Evolutionary conservation across 805 yeast species (phyloP).

Genomic region (Lachancea nothofagi): DNA sequence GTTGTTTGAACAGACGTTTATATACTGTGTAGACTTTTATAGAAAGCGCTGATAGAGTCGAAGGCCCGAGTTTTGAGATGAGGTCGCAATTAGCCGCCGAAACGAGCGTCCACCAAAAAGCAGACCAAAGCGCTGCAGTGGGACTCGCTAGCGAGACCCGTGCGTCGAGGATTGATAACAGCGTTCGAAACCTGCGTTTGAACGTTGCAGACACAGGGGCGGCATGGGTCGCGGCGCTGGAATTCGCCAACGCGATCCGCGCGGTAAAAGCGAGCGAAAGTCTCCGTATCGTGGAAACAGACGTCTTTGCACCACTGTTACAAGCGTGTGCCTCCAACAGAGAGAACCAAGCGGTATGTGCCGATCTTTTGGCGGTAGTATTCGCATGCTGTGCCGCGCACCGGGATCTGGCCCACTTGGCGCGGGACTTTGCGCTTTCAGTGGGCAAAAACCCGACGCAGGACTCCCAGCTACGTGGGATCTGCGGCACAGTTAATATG

Average conservation of each 20-base stretch:
- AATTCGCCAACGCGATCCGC: slow-evolving; percentile 2
- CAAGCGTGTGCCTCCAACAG: background rate
- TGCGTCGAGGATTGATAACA: background rate
- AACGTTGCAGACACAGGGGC: background rate
- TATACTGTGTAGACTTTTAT: no score
- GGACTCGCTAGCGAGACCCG: background rate
- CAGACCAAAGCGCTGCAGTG: background rate
- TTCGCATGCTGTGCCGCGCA: slow-evolving; percentile 23
- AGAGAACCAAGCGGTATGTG: background rate
- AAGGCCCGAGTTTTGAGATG: no score
- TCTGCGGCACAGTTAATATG: slow-evolving; percentile 3
- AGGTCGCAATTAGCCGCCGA: slow-evolving; percentile 5
- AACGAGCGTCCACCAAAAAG: background rate
- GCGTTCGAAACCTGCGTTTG: background rate
- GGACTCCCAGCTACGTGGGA: slow-evolving; percentile 5
- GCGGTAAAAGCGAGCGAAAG: slow-evolving; percentile 1
- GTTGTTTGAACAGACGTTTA: no score
- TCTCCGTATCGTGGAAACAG: background rate
- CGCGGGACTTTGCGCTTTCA: background rate
- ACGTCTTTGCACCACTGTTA: slow-evolving; percentile 4
- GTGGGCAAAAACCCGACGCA: background rate
- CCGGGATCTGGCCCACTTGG: slow-evolving; percentile 5
- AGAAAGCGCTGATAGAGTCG: no score
- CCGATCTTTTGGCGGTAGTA: slow-evolving; percentile 16
- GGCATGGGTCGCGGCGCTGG: background rate